Conservation (phyloP, 2,329 filamentous ascomycete genomes). For the Sclerotinia sclerotiorum region DNA sequence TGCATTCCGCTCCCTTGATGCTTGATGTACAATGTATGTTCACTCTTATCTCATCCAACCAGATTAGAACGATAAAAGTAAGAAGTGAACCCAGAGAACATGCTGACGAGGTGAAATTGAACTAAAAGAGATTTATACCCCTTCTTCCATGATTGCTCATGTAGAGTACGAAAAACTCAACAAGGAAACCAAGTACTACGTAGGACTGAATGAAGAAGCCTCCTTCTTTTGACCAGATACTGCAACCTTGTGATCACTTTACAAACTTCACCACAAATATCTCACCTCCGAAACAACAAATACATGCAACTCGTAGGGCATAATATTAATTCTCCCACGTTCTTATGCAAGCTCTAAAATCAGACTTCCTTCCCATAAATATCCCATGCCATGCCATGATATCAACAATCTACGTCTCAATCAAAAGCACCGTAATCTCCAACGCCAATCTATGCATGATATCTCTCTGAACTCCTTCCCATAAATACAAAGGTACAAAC, state of each 20-base stretch:
- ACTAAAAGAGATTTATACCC: neutral
- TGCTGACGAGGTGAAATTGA: no score
- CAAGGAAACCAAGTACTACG: neutral
- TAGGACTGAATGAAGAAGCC: no score
- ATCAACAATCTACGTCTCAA: neutral
- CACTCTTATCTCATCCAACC: neutral
- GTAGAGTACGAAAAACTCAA: neutral
- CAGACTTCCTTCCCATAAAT: conserved; percentile 1
- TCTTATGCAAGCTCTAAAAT: neutral
- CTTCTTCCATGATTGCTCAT: neutral
- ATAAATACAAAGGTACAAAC: conserved; percentile 11
- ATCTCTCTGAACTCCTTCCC: conserved; percentile 15
- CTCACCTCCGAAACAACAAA: neutral
- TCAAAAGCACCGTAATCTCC: neutral
- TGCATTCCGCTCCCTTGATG: no score
- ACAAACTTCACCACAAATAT: neutral
- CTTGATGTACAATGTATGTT: no score
- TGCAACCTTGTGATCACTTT: neutral
- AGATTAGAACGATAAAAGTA: no score
- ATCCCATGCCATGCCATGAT: neutral
- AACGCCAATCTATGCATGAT: conserved; percentile 16
- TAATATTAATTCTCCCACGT: neutral
- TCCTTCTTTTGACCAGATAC: neutral
- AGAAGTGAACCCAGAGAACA: neutral
- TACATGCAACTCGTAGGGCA: no score